A percentile compares a stretch with the other conserved stretches of the same genome.
These are phyloP conservation scores for Ephemerocybe angulata DNA, from an alignment of 768 basidiomycete genomes.

Conservation along the genomic window DNA sequence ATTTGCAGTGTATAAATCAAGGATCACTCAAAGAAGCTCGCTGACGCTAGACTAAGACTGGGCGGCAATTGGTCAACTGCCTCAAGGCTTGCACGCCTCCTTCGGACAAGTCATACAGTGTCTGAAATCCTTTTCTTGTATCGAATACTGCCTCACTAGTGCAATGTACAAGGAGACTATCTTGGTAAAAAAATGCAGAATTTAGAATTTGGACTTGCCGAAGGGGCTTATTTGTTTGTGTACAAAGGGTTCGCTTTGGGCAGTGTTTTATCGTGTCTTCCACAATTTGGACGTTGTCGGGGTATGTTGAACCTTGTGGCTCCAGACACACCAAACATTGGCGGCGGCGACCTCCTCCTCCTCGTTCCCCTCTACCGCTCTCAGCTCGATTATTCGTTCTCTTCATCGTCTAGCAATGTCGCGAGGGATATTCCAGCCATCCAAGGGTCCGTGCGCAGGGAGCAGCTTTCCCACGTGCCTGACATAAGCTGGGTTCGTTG, in stretches of 20 bases:
- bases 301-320: conserved; percentile 57
- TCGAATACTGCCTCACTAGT: not conserved
- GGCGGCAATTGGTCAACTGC: not conserved
- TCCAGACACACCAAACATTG: conserved; percentile 46
- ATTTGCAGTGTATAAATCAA: too few species aligned
- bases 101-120: too few species aligned
- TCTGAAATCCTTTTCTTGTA: not conserved
- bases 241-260: conserved; percentile 46
- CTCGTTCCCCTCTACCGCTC: conserved; percentile 26
- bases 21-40: too few species aligned
- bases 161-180: not conserved
- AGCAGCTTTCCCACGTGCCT: conserved; percentile 56
- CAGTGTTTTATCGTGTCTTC: conserved; percentile 76
- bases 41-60: not conserved
- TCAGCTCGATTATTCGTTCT: conserved; percentile 15
- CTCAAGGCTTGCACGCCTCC: not conserved
- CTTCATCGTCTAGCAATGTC: conserved; percentile 9
- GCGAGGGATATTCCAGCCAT: conserved; percentile 7
- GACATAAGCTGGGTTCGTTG: conserved; percentile 43
- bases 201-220: not conserved
- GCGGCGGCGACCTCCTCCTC: conserved; percentile 23
- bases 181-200: not conserved
- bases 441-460: conserved; percentile 55
- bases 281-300: conserved; percentile 68
- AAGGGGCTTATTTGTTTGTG: conserved; percentile 41